Percentiles rank a stretch among this genome's conserved stretches.
phyloP scores from a whole-genome alignment of 73 alveolate genomes.

The Uronychia setigera region DNA sequence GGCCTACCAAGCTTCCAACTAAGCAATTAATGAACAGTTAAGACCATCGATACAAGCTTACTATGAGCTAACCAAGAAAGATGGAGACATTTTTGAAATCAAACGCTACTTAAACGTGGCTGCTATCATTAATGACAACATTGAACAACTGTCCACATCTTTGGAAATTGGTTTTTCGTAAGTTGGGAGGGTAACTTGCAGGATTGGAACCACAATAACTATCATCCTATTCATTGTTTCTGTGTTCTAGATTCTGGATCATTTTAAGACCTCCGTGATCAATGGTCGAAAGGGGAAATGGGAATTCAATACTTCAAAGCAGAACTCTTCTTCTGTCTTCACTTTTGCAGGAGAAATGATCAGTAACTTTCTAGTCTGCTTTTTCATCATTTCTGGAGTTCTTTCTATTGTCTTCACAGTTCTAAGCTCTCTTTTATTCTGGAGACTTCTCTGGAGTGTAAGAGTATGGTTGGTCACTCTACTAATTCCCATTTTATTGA shows the following conservation, averaged over 20 bases:
- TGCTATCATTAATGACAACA: not conserved
- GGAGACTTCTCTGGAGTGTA: not conserved
- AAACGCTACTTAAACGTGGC: not conserved
- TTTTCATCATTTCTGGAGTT: not conserved
- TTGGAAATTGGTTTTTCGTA: not conserved
- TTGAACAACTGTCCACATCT: not conserved
- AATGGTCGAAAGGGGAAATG: constrained; percentile 3
- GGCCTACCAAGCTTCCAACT: not conserved
- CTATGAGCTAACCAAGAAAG: not conserved
- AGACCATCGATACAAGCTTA: not conserved
- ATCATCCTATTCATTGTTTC: not conserved
- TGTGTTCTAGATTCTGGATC: not conserved
- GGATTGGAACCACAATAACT: not conserved
- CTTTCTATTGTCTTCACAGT: not conserved
- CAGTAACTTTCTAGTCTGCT: not conserved
- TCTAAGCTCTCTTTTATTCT: not conserved
- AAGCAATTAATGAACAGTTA: not conserved
- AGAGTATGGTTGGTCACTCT: not conserved
- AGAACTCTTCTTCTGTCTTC: not conserved
- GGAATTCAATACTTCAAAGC: not conserved
- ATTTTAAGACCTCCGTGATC: not conserved
- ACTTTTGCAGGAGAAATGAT: not conserved
- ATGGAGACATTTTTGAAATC: not conserved
- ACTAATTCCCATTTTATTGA: not conserved
- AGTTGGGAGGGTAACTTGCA: not conserved